Percentiles rank a stretch among this genome's conserved stretches.
Conservation (phyloP, 768 basidiomycete genomes). For the Asterophora lycoperdoides region DNA sequence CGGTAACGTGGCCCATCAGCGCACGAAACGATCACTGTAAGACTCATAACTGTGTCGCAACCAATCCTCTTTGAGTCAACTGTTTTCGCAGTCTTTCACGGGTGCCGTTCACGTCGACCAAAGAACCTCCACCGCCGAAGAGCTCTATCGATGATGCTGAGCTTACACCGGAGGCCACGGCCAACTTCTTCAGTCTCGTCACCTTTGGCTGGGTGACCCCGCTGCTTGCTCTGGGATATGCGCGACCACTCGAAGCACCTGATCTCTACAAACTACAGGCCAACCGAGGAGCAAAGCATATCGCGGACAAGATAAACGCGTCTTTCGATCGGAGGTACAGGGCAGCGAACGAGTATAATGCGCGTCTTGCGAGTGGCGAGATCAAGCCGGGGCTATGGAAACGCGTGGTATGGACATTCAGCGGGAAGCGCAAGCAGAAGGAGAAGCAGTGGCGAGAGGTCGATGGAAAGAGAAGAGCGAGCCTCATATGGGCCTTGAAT, state of each 20-base stretch:
- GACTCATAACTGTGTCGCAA: neutral
- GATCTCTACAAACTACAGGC: conserved; percentile 80
- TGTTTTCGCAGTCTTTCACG: conserved; percentile 21
- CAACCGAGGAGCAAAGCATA: conserved; percentile 49
- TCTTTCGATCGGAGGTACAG: conserved; percentile 59
- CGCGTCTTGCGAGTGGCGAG: conserved; percentile 58
- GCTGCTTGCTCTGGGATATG: conserved; percentile 70
- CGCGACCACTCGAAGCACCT: conserved; percentile 71
- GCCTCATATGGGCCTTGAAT: conserved; percentile 66
- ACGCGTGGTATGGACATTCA: conserved; percentile 56
- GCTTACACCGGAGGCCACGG: conserved; percentile 62
- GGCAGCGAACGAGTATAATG: conserved; percentile 68
- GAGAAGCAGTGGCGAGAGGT: conserved; percentile 63
- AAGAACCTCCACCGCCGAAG: conserved; percentile 40
- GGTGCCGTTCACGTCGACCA: conserved; percentile 38
- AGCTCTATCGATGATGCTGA: conserved; percentile 55
- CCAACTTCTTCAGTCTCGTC: conserved; percentile 52
- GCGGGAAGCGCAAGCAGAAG: conserved; percentile 46
- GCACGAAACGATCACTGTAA: conserved; percentile 13
- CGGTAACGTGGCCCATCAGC: neutral
- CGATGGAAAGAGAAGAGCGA: conserved; percentile 59
- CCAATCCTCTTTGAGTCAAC: neutral
- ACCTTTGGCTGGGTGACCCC: conserved; percentile 77
- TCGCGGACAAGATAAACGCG: conserved; percentile 58
- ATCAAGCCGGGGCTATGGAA: conserved; percentile 51